These are phyloP conservation scores for Saccharomyces pastorianus DNA, from an alignment of 1,139 yeast species.

Conservation along the genomic window DNA sequence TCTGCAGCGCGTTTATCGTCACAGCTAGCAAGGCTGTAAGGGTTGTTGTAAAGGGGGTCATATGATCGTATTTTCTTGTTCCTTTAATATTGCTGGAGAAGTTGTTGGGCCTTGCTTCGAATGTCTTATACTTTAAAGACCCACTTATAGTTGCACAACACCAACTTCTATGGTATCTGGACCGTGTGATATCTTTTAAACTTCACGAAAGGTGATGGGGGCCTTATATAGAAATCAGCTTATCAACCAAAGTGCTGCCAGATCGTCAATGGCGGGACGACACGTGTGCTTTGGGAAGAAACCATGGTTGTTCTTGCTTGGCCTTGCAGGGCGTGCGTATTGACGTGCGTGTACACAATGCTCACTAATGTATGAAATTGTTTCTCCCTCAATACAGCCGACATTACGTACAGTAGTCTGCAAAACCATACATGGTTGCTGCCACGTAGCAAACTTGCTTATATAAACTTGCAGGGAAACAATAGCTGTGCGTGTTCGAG, in stretches of 20 bases:
- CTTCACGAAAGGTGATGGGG: background rate
- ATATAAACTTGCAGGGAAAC: background rate
- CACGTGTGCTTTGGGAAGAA: too few relatives aligned
- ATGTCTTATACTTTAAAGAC: background rate
- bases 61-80: background rate
- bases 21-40: background rate
- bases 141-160: background rate
- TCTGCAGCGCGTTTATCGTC: background rate
- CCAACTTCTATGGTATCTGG: background rate
- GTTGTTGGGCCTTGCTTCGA: background rate
- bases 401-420: background rate
- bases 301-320: too few relatives aligned
- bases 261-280: background rate
- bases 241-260: background rate
- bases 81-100: background rate
- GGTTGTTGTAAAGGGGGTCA: background rate
- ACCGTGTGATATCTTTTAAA: background rate
- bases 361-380: background rate
- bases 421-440: background rate
- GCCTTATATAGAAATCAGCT: background rate
- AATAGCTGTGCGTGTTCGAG: background rate
- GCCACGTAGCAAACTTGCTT: background rate
- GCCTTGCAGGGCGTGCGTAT: background rate
- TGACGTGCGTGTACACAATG: background rate
- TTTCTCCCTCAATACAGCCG: background rate